Evolutionary conservation across 164 flowering plant species (phyloP).

Genomic region (Chloranthus sessilifolius): DNA sequence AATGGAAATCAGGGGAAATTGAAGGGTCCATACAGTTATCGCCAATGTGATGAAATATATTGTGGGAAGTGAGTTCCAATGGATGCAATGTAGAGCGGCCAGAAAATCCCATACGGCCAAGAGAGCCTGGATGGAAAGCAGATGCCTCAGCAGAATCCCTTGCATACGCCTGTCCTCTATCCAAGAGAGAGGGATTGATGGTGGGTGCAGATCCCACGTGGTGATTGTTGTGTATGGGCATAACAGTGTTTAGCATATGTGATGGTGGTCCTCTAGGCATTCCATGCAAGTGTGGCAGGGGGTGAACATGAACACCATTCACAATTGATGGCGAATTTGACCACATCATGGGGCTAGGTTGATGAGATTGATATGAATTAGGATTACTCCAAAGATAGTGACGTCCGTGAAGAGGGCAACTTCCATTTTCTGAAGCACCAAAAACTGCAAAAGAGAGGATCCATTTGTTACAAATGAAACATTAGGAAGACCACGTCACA

Average conservation of each 20-base stretch:
- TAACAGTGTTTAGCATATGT: slow-evolving; percentile 42
- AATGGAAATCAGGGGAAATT: slow-evolving; percentile 32
- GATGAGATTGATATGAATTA: slow-evolving; percentile 40
- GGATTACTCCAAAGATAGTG: slow-evolving; percentile 47
- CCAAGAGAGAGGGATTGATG: slow-evolving; percentile 70
- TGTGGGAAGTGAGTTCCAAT: slow-evolving; percentile 62
- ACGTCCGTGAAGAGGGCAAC: slow-evolving; percentile 41
- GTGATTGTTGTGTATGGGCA: slow-evolving; percentile 44
- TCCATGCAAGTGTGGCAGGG: slow-evolving; percentile 30
- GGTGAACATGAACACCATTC: slow-evolving; percentile 41
- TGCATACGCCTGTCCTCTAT: slow-evolving; percentile 45
- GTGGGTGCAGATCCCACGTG: slow-evolving; percentile 84
- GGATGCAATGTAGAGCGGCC: slow-evolving; percentile 41
- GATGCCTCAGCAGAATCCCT: slow-evolving; percentile 60
- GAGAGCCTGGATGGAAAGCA: slow-evolving; percentile 60
- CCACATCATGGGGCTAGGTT: slow-evolving; percentile 52
- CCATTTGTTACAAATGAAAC: background rate
- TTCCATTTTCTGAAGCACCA: slow-evolving; percentile 55
- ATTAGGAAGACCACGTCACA: background rate
- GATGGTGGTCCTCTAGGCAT: slow-evolving; percentile 29
- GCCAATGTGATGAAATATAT: slow-evolving; percentile 41
- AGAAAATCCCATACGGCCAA: slow-evolving; percentile 51
- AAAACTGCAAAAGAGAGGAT: slow-evolving; percentile 30
- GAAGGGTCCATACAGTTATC: slow-evolving; percentile 53
- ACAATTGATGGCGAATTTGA: slow-evolving; percentile 58